Evolutionary conservation across 2,329 filamentous ascomycete species (phyloP).

Genomic region (Stagonosporopsis vannaccii): DNA sequence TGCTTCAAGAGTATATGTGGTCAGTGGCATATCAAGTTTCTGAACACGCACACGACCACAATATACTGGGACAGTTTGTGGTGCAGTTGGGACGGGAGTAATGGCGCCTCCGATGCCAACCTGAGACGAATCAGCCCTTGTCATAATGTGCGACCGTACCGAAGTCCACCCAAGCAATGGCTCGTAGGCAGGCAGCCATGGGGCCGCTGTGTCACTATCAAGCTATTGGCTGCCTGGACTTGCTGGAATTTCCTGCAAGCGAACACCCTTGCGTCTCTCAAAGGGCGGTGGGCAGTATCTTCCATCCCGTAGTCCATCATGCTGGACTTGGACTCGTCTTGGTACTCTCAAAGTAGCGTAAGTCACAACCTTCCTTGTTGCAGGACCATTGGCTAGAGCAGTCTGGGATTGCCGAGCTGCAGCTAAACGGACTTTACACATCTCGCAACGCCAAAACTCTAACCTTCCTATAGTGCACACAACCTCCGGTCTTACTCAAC

Average conservation of each 20-base stretch:
- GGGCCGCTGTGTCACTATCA: neutral
- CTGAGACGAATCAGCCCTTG: slow-evolving; percentile 1
- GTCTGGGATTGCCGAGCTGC: neutral
- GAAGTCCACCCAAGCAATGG: slow-evolving; percentile 28
- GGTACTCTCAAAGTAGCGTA: slow-evolving; percentile 11
- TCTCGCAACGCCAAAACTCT: neutral
- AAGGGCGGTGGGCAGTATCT: slow-evolving; percentile 33
- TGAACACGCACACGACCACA: neutral
- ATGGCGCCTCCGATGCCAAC: neutral
- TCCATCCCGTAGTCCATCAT: slow-evolving; percentile 20
- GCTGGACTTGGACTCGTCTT: slow-evolving; percentile 7
- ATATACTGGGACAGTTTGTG: neutral
- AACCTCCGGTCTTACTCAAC: slow-evolving; percentile 19
- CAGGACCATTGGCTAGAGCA: slow-evolving; percentile 28
- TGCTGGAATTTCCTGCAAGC: slow-evolving; percentile 14
- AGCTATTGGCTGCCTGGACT: slow-evolving; percentile 10
- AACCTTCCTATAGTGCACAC: slow-evolving; percentile 10
- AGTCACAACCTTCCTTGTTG: slow-evolving; percentile 14
- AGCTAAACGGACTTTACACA: slow-evolving; percentile 7
- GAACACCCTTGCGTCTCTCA: slow-evolving; percentile 26
- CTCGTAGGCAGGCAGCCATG: slow-evolving; percentile 41
- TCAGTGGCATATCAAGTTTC: neutral
- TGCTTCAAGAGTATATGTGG: neutral
- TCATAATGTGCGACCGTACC: neutral
- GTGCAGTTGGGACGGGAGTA: neutral